Conservation (phyloP, 164 flowering plant genomes). For the Amborella trichopoda region DNA sequence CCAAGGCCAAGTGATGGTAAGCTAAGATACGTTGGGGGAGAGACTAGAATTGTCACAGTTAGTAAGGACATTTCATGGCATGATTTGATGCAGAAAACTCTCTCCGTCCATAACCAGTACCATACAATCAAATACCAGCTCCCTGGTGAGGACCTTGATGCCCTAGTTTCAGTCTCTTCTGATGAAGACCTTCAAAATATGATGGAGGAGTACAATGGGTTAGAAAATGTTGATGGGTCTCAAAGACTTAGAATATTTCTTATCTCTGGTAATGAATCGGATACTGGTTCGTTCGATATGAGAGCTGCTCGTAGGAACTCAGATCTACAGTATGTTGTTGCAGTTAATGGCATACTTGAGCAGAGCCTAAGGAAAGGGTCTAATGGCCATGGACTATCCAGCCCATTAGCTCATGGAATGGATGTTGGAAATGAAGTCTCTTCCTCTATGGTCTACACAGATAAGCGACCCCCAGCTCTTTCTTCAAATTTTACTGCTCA, state of each 20-base stretch:
- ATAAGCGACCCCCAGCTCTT: no score
- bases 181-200: constrained; percentile 79
- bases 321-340: constrained; percentile 65
- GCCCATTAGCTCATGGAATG: neutral
- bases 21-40: constrained; percentile 88
- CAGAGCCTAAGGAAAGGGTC: constrained; percentile 33
- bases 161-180: constrained; percentile 72
- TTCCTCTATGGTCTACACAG: neutral
- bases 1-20: constrained; percentile 78
- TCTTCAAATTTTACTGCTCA: no score
- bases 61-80: constrained; percentile 29
- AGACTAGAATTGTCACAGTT: constrained; percentile 63
- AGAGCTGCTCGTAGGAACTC: constrained; percentile 21
- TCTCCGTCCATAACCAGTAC: constrained; percentile 35
- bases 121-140: constrained; percentile 80
- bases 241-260: constrained; percentile 63
- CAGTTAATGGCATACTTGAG: constrained; percentile 60
- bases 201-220: constrained; percentile 72
- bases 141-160: constrained; percentile 90
- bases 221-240: constrained; percentile 34
- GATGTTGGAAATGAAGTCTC: neutral
- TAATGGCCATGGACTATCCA: constrained; percentile 19
- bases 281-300: constrained; percentile 22
- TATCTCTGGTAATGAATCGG: constrained; percentile 37
- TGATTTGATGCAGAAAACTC: constrained; percentile 50